Percentiles rank a stretch among this genome's conserved stretches.
Evolutionary conservation across 257 asterid species (phyloP).

Genomic region (Mentha longifolia): DNA sequence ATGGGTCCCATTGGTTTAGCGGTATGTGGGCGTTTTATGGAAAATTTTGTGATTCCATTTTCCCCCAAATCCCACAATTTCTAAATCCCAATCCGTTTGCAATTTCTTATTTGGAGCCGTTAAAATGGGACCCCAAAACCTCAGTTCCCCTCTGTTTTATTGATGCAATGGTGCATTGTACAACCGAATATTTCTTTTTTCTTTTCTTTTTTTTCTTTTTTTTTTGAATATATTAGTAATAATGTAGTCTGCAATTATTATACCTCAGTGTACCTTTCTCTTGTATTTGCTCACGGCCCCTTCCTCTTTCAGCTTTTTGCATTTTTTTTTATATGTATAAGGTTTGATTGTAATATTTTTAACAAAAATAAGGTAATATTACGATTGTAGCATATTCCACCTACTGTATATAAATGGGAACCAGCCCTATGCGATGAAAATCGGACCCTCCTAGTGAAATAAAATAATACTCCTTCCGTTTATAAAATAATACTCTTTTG

Average conservation of each 20-base stretch:
- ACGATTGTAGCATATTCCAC: too few species aligned
- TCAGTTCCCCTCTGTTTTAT: conserved; percentile 17
- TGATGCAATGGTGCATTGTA: conserved; percentile 21
- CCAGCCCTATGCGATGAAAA: too few species aligned
- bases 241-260: conserved; percentile 35
- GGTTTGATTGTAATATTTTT: too few species aligned
- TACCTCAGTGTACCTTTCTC: conserved; percentile 2
- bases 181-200: background rate
- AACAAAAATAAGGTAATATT: too few species aligned
- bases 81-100: conserved; percentile 43
- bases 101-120: conserved; percentile 50
- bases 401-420: too few species aligned
- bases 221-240: background rate
- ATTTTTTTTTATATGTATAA: background rate
- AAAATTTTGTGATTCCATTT: conserved; percentile 34
- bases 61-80: conserved; percentile 38
- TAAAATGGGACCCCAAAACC: conserved; percentile 43
- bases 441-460: too few species aligned
- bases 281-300: conserved; percentile 25
- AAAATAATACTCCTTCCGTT: background rate
- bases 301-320: conserved; percentile 16
- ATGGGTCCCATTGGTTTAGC: conserved; percentile 36
- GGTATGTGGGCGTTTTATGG: conserved; percentile 54
- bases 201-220: background rate
- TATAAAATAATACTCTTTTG: background rate